These are phyloP conservation scores for Cucumis hystrix DNA, from an alignment of 306 rosid species.

Conservation along the genomic window DNA sequence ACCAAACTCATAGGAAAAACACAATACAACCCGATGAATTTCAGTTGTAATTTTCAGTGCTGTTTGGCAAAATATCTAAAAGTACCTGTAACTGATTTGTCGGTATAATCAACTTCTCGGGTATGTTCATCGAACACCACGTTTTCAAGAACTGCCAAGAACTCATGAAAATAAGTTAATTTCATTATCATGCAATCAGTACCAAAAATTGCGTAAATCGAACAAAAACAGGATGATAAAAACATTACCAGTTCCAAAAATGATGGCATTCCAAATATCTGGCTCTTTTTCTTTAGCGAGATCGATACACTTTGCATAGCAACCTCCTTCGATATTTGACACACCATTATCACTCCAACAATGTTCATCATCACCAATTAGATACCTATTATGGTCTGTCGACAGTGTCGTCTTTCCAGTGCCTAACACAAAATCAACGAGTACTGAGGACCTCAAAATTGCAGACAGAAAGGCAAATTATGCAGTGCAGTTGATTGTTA, in stretches of 20 bases:
- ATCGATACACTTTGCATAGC: constrained; percentile 90
- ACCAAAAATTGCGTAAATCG: not conserved
- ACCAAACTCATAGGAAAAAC: not conserved
- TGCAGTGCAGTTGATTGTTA: not conserved
- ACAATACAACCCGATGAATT: not conserved
- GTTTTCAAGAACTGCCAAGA: constrained; percentile 62
- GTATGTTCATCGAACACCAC: constrained; percentile 80
- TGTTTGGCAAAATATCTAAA: not conserved
- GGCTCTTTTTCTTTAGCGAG: constrained; percentile 74
- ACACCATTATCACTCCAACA: constrained; percentile 77
- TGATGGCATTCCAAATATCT: constrained; percentile 84
- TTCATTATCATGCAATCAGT: not conserved
- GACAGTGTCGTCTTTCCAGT: constrained; percentile 88
- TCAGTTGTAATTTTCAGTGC: not conserved
- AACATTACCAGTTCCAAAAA: constrained; percentile 66
- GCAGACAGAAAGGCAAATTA: not conserved
- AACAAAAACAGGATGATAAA: not conserved
- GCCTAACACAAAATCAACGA: constrained; percentile 23
- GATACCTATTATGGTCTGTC: constrained; percentile 61
- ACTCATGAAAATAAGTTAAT: not conserved
- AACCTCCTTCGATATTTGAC: constrained; percentile 93
- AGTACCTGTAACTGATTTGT: constrained; percentile 69
- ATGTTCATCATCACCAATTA: constrained; percentile 88
- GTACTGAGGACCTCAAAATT: constrained; percentile 1
- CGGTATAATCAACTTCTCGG: constrained; percentile 67